Percentiles rank a stretch among this genome's conserved stretches.
phyloP scores from a whole-genome alignment of 768 basidiomycete genomes.

The Zangia roseola region DNA sequence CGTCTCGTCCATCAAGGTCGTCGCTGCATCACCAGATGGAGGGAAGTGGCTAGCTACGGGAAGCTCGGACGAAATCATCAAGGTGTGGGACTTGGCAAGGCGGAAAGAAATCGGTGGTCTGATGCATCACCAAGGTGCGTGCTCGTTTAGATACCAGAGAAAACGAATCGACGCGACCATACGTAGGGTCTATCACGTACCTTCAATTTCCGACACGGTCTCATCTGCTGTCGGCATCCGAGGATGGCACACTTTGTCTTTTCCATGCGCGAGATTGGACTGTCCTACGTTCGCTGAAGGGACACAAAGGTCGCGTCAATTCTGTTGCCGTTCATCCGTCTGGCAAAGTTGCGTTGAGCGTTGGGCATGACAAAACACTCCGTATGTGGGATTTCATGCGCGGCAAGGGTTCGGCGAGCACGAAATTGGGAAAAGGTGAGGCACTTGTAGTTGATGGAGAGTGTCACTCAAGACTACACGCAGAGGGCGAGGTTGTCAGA shows the following conservation, averaged over 20 bases:
- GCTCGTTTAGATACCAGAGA: background rate
- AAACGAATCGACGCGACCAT: background rate
- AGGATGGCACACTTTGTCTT: constrained; percentile 86
- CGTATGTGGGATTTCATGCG: constrained; percentile 99
- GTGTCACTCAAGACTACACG: background rate
- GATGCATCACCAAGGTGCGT: constrained; percentile 89
- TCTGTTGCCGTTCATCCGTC: constrained; percentile 89
- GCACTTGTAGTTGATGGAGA: background rate
- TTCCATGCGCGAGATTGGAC: constrained; percentile 96
- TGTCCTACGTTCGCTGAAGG: constrained; percentile 81
- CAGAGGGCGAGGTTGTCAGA: constrained; percentile 90
- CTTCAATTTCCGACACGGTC: constrained; percentile 85
- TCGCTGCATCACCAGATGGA: constrained; percentile 82
- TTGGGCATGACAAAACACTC: constrained; percentile 85
- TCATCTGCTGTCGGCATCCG: constrained; percentile 87
- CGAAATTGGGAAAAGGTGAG: constrained; percentile 84
- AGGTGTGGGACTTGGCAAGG: constrained; percentile 92
- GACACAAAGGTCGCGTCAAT: constrained; percentile 93
- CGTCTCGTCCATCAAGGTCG: constrained; percentile 87
- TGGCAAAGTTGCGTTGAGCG: constrained; percentile 86
- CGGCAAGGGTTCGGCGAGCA: constrained; percentile 85
- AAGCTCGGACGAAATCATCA: constrained; percentile 93
- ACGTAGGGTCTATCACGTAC: constrained; percentile 85
- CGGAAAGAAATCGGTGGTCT: constrained; percentile 93
- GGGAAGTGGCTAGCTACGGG: constrained; percentile 97